phyloP scores from a whole-genome alignment of 345 rosid species.

The Excoecaria agallocha region DNA sequence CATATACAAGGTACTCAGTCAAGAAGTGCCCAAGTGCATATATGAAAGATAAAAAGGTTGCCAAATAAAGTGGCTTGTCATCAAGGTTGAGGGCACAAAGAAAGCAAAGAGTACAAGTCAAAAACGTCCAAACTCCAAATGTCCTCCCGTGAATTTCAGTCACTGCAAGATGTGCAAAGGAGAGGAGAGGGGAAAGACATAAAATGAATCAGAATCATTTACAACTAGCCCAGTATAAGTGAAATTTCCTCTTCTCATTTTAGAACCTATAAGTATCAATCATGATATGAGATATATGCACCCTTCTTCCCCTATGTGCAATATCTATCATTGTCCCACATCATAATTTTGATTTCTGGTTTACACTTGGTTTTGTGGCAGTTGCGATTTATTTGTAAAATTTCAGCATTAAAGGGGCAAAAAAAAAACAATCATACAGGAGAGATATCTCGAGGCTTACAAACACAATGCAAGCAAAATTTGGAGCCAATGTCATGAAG shows the following conservation, averaged over 20 bases:
- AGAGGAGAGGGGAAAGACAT: not conserved
- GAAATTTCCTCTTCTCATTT: not conserved
- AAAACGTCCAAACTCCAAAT: slow-evolving; percentile 93
- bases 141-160: slow-evolving; percentile 96
- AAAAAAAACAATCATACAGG: not conserved
- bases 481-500: not conserved
- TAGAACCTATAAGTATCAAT: not conserved
- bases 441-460: not conserved
- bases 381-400: not conserved
- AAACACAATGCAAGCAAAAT: not conserved
- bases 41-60: slow-evolving; percentile 78
- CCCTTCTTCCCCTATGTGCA: not conserved
- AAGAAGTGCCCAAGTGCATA: slow-evolving; percentile 86
- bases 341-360: not conserved
- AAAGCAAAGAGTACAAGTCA: slow-evolving; percentile 90
- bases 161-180: slow-evolving; percentile 45
- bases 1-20: slow-evolving; percentile 71
- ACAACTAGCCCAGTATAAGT: not conserved
- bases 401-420: not conserved
- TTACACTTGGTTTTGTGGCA: too few species aligned
- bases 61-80: slow-evolving; percentile 70
- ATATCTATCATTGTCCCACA: not conserved
- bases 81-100: slow-evolving; percentile 90
- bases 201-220: not conserved
- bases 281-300: not conserved